Base-by-base conservation (phyloP, 192 early-diverging fungal genomes). In the Gaertneriomyces sp. region DNA sequence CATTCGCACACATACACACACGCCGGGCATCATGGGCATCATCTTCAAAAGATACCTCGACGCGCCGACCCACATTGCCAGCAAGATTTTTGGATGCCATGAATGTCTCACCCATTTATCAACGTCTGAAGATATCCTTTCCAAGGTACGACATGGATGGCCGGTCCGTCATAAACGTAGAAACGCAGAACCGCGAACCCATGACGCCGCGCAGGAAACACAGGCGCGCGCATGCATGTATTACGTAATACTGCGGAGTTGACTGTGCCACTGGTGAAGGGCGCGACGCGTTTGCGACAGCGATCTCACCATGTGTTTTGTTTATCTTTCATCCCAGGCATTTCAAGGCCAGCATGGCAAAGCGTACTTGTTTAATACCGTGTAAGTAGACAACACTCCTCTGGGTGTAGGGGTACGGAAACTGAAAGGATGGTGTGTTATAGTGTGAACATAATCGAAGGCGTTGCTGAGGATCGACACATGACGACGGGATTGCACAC, bases 401-500 rank as follows among this genome's bases (percentile, higher is more conserved):
- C n/a, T 20, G n/a, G 20, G 5, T 17, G n/a, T 51, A n/a, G 49
- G 20, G 49, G n/a, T 17, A 51, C 3, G 20, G 12, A 6, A 17
- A 17, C 49, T 51, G n/a, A 51, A n/a, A 5, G 4, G n/a, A 3
- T 20, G n/a, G 5, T 51, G 3, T 51, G 49, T 14, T 44, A 19
- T 51, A 64, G 61, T 38, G 73, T 87, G 20, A 89, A 88, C 70
- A 75, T 85, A 11, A 62, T 71, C 10, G 76, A 75, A 41, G 87
- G 88, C 17, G 55, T 71, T n/a, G 73, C 78, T 6, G 76, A 81
- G 49, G 76, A 82, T 41, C 63, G 87, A 12, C 59, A 44, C 14
- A 92, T 91, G 89, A 85, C 81, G 53, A 90, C 90, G n/a, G 90
- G 90, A 1, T 46, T 80, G 25, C 90, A 92, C 59, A 83, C 81